Conservation (phyloP, 2,329 filamentous ascomycete genomes). For the Dothistroma septosporum region DNA sequence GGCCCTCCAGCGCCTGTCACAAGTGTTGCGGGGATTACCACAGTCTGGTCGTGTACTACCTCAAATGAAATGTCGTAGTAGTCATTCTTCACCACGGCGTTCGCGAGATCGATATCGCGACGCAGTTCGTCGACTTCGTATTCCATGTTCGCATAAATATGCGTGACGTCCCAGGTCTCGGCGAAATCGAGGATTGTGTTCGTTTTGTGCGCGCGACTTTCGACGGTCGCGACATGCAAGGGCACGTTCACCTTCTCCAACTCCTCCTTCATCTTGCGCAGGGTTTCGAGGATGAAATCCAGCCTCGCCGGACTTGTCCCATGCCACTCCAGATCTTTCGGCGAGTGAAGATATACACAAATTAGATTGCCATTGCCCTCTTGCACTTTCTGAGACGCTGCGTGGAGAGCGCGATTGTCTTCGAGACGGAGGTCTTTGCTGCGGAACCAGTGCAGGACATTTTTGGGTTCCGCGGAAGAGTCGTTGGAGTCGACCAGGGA, state of each 20-base stretch:
- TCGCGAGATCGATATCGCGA: constrained; percentile 44
- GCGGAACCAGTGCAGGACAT: constrained; percentile 50
- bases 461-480: constrained; percentile 37
- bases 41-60: constrained; percentile 48
- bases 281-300: constrained; percentile 47
- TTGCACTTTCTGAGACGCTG: constrained; percentile 46
- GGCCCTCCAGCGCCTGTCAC: constrained; percentile 42
- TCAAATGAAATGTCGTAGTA: constrained; percentile 39
- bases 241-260: constrained; percentile 49
- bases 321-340: constrained; percentile 50
- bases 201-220: constrained; percentile 42
- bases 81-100: constrained; percentile 27
- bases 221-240: constrained; percentile 43
- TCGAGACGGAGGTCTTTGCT: constrained; percentile 49
- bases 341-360: constrained; percentile 46
- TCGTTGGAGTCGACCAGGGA: constrained; percentile 39
- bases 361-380: constrained; percentile 42
- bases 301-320: constrained; percentile 47
- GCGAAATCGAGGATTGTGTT: constrained; percentile 42
- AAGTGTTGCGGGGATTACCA: constrained; percentile 46
- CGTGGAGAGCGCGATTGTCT: constrained; percentile 47
- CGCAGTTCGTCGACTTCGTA: constrained; percentile 89
- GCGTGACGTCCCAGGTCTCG: constrained; percentile 43
- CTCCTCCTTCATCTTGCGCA: constrained; percentile 45
- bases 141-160: constrained; percentile 60